Evolutionary conservation across 371 early-diverging fungal species (phyloP), one percentile per base, ranked within the genome.

Genomic region (Neoconidiobolus thromboides): DNA sequence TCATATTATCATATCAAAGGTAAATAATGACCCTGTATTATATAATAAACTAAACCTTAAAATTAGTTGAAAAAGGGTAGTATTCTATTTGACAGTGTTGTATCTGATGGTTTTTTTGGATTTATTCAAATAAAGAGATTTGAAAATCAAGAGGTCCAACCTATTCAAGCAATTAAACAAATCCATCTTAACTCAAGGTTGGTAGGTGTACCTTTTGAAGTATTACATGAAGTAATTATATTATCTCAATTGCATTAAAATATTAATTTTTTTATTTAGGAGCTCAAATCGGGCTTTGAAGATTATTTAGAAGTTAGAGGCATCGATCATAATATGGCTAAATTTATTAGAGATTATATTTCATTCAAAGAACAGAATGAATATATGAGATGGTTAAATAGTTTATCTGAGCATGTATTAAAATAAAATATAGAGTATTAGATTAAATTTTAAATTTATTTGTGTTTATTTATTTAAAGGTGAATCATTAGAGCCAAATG

Each of bases 401-500:
- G 26, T 26, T 26, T 26, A 26, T 26, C 26, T 26, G 26, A 26
- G 26, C 26, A 26, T 26, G 26, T 26, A 26, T 26, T 26, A 26
- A 26, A 26, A 26, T 26, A 26, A 26, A 26, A 26, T 26, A 26
- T 26, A 26, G 26, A 26, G 26, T 26, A 26, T 26, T 26, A 26
- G 26, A 26, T 26, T 26, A 26, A 26, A 26, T 26, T 26, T 26
- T 26, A 26, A 26, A 26, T 26, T 26, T 26, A 26, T 26, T 26
- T 26, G 26, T 26, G 68, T 26, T 26, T 26, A 26, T 26, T 26
- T 26, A 26, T 26, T 69, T 55, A 74, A 77, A 15, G 67, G 67
- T 9, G 75, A 75, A n/a, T 79, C 79, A n/a, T 70, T 74, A 0
- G 77, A 74, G 63, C 91, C 91, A 75, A 91, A 91, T 3, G 92